Evolutionary conservation across 2,329 filamentous ascomycete genomes (phyloP), one percentile per base, ranked within the genome.

Genomic region (Rhynchosporium secalis): DNA sequence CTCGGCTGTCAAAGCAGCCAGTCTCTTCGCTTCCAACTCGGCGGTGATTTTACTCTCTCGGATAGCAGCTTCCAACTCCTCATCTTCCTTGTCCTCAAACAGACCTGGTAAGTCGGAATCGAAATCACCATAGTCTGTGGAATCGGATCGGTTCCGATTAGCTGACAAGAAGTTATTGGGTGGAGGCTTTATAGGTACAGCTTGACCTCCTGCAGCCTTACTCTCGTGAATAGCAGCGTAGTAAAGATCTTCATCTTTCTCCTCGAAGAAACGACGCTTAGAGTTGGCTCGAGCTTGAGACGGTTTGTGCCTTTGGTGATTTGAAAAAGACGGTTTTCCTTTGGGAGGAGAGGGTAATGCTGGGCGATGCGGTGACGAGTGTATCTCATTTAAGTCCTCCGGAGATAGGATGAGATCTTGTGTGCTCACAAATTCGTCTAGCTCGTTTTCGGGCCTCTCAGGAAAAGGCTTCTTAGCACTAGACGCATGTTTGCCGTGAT

Each of bases 391-490:
- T n/a, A 81, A 62, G 49, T 82, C 80, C 62, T 82, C 78, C 3
- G 80, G 78, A 1, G 80, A 81, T 7, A 81, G 69, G 1, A 76
- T 62, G 0, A 81, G 62, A 65, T 82, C 80, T 62, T 81, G 80
- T 0, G 79, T 80, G 1, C 65, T 69, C 15, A 70, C 55, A 7
- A 72, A 57, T 26, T 59, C 63, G 15, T 54, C 65, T 13, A 65
- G 65, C 29, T 46, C 26, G 8, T 60, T 58, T 31, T 46, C 9
- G 6, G 33, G 5, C 33, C 9, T 36, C 33, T 36, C 33, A 10
- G 33, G 33, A 10, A 10, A 10, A 36, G 33, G 33, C 33, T 36
- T 5, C 9, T 10, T 36, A 10, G 9, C 9, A 36, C 9, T 10
- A 36, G 5, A 10, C 33, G 9, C 9, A 36, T 36, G 9, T 6